A percentile compares a stretch with the other conserved stretches of the same genome.
These are phyloP conservation scores for Neurospora sp. DNA, from an alignment of 495 filamentous ascomycete genomes.

Conservation along the genomic window DNA sequence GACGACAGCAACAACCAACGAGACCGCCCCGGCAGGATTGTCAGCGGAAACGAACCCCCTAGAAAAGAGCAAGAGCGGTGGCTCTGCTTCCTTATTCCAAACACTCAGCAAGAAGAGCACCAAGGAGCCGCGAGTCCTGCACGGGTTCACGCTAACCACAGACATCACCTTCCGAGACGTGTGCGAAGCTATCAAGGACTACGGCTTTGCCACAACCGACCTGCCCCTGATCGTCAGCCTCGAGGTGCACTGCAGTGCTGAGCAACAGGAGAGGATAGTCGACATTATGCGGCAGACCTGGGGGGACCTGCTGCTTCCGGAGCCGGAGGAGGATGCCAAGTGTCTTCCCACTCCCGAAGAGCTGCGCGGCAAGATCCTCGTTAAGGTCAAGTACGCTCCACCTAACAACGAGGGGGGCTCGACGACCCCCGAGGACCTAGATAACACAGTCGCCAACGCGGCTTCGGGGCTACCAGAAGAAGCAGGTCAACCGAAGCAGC, in stretches of 20 bases:
- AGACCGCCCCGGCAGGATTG: not conserved
- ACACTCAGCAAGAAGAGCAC: conserved; percentile 8
- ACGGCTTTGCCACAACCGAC: conserved; percentile 62
- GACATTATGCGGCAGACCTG: conserved; percentile 77
- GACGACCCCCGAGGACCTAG: not conserved
- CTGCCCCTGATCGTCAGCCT: conserved; percentile 81
- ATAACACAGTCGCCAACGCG: not conserved
- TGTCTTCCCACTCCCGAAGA: conserved; percentile 55
- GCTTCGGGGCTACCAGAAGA: not conserved
- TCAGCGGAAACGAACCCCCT: conserved; percentile 1
- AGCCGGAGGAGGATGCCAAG: conserved; percentile 36
- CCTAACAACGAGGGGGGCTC: conserved; percentile 20
- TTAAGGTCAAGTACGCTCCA: conserved; percentile 76
- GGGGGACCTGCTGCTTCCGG: conserved; percentile 57
- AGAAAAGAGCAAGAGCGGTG: not conserved
- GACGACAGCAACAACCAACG: not conserved
- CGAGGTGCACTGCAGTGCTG: conserved; percentile 69
- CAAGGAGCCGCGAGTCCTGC: conserved; percentile 67
- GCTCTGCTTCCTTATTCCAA: not conserved
- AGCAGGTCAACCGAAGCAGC: not conserved
- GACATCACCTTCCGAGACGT: conserved; percentile 78
- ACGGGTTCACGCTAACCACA: conserved; percentile 85
- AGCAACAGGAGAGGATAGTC: conserved; percentile 83
- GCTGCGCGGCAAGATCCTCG: conserved; percentile 66
- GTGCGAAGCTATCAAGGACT: conserved; percentile 66